Conservation (phyloP, 164 flowering plant genomes). For the Chimonanthus praecox region DNA sequence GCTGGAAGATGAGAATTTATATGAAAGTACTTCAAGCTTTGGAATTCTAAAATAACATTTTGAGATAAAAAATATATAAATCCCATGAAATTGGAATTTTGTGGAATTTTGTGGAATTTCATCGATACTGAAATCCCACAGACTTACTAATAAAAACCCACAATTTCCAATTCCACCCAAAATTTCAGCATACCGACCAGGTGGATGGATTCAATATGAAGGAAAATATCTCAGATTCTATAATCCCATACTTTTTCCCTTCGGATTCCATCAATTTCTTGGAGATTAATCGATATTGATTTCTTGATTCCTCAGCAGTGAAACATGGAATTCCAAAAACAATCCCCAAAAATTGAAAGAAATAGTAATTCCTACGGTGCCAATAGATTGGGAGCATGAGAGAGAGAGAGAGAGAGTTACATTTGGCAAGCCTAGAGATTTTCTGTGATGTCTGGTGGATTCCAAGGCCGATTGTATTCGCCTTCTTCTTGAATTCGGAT, state of each 20-base stretch:
- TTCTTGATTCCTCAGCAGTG: background rate
- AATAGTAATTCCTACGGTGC: background rate
- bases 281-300: background rate
- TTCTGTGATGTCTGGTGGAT: conserved; percentile 64
- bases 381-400: background rate
- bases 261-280: background rate
- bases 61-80: too few relatives aligned
- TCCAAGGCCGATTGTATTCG: conserved; percentile 64
- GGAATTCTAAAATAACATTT: too few relatives aligned
- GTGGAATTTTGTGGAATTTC: too few relatives aligned
- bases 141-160: too few relatives aligned
- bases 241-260: background rate
- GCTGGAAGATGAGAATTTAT: too few relatives aligned
- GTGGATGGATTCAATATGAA: too few relatives aligned
- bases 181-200: too few relatives aligned
- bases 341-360: background rate
- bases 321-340: background rate
- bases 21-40: too few relatives aligned
- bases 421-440: conserved; percentile 56
- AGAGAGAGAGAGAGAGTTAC: conserved; percentile 28
- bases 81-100: too few relatives aligned
- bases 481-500: conserved; percentile 73
- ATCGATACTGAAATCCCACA: too few relatives aligned
- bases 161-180: too few relatives aligned
- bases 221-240: too few relatives aligned